Conservation (phyloP, 2,329 filamentous ascomycete genomes). For the Sordariomycetes sp. region DNA sequence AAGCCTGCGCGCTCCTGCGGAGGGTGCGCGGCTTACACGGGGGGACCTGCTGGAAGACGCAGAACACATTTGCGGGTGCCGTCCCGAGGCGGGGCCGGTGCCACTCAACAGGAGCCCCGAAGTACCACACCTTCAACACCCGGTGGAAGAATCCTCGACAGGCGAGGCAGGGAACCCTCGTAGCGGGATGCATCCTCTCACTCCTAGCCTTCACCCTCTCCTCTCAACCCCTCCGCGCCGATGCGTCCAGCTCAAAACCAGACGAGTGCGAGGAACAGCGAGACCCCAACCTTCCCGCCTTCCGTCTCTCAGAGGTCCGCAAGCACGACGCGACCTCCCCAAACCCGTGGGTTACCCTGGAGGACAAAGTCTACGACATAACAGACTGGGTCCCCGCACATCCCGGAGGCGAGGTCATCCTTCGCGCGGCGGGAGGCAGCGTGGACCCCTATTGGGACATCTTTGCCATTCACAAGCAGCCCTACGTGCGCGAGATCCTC, state of each 20-base stretch:
- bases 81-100: not conserved
- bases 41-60: not conserved
- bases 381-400: conserved; percentile 55
- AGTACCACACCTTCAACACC: not conserved
- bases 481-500: conserved; percentile 51
- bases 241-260: not conserved
- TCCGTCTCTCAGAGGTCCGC: conserved; percentile 35
- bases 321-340: conserved; percentile 37
- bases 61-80: not conserved
- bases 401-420: conserved; percentile 55
- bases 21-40: not conserved
- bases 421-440: conserved; percentile 49
- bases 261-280: conserved; percentile 9
- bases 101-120: not conserved
- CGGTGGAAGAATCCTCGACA: not conserved
- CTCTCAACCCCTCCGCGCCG: not conserved
- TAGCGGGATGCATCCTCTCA: not conserved
- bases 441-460: conserved; percentile 60
- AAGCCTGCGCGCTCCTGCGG: not conserved
- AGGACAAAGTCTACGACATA: conserved; percentile 55
- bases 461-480: conserved; percentile 53
- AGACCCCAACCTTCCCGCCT: conserved; percentile 30
- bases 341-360: conserved; percentile 50
- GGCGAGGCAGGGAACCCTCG: not conserved
- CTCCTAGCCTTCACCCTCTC: not conserved